phyloP scores from a whole-genome alignment of 2,329 filamentous ascomycete species.

The Diaporthe helianthi region DNA sequence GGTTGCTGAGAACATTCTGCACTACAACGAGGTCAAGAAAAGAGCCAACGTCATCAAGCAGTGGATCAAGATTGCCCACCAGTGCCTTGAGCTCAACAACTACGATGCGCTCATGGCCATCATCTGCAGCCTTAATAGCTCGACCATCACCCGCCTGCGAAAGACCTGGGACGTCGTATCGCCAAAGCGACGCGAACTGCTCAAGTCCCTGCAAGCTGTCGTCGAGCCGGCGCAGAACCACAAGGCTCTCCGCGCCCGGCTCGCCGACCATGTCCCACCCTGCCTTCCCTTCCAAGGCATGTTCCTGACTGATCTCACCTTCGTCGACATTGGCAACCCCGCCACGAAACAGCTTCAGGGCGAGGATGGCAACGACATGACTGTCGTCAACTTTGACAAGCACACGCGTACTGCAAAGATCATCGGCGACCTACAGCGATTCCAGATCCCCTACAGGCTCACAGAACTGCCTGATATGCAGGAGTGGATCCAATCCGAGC shows the following conservation, averaged over 20 bases:
- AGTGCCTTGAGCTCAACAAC: conserved; percentile 89
- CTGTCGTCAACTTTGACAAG: conserved; percentile 98
- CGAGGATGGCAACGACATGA: conserved; percentile 59
- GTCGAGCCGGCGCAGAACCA: conserved; percentile 93
- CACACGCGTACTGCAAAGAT: conserved; percentile 94
- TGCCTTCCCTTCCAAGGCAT: conserved; percentile 96
- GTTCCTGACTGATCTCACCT: conserved; percentile 94
- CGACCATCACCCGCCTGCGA: conserved; percentile 85
- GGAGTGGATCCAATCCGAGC: conserved; percentile 87
- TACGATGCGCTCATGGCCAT: conserved; percentile 98
- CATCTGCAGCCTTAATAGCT: conserved; percentile 91
- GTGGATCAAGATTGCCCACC: conserved; percentile 93
- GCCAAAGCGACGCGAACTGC: conserved; percentile 78
- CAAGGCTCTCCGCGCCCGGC: conserved; percentile 79
- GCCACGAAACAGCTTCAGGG: conserved; percentile 77
- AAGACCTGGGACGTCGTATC: conserved; percentile 93
- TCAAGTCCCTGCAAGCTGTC: conserved; percentile 81
- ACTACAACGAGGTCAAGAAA: conserved; percentile 90
- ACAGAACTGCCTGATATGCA: conserved; percentile 86
- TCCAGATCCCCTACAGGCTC: conserved; percentile 91
- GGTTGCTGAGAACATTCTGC: conserved; percentile 90
- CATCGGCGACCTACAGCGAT: conserved; percentile 92
- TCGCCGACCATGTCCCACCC: conserved; percentile 86
- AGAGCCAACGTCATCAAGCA: conserved; percentile 91
- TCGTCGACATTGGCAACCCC: conserved; percentile 93